Base-by-base conservation (phyloP, 257 asterid genomes). In the Solanum tacnaense region DNA sequence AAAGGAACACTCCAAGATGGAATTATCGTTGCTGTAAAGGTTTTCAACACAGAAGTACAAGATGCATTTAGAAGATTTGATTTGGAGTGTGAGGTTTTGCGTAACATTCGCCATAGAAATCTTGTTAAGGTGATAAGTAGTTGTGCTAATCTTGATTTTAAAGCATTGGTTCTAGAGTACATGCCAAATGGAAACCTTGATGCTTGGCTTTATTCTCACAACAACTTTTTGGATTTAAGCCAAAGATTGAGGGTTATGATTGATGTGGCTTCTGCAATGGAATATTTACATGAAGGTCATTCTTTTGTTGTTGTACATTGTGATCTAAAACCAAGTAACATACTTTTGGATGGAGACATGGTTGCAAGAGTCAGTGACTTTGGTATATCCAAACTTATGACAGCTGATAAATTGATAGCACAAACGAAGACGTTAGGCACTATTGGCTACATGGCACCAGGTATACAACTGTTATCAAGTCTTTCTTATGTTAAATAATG, bases 81-180 rank as follows among this genome's bases (percentile, higher is more conserved):
- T 46, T 86, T 12, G 34, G 84, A 88, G 62, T 88, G 89, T 82
- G 29, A 88, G 85, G 46, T 70, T 20, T 70, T 88, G 38, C 46
- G 75, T 16, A 83, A 81, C 75, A 56, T 88, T 70, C 87, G 89
- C 6, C 89, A 84, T 5, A 88, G 87, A 32, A 87, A 87, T 81
- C 84, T 87, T 39, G 83, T 83, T 31, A 52, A 84, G 62, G 87
- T 88, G 41, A 83, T 83, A 34, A 81, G 67, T 3, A 62, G 89
- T 62, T 81, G 87, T 23, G 71, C 83, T 32, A 87, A 68, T 67
- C 52, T 68, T 13, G 89, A 82, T 25, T 87, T 87, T 56, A 87
- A 71, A 49, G 65, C 65, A 20, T 56, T 56, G 65, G 65, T 56
- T 18, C 65, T 56, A 56, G 25, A 56, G 65, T 56, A 56, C 25